Base-by-base conservation (phyloP, 1,139 yeast species). In the Candida labiduridarum region DNA sequence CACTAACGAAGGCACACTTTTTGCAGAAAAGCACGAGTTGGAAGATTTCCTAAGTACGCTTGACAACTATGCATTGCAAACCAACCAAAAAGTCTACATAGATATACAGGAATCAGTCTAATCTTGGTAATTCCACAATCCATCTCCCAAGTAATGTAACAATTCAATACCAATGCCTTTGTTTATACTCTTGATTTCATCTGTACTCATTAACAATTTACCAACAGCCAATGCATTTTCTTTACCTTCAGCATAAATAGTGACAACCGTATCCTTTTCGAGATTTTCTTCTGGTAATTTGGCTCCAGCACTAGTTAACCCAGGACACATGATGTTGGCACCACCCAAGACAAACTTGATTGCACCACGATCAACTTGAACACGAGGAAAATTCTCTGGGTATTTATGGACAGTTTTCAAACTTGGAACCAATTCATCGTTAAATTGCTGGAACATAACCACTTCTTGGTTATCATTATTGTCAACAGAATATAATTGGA, bases 281-380 rank as follows among this genome's bases (percentile, higher is more conserved):
- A 79, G 69, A 31, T 83, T 79, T 51, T 78, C 83, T 29, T 86
- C 94, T 12, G 98, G 97, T 54, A 92, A 74, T 52, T 74, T 69
- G 29, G 96, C 98, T 42, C 98, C 98, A 9, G 89, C 79, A 16
- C 96, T 89, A 0, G 98, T 92, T 57, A 92, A 78, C 25, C 99
- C 99, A 4, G 98, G 98, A 71, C 98, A 92, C 97, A 91, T 92
- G 60, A 92, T 88, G 64, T 91, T 91, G 33, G 97, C 97, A 49
- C 98, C 98, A 1, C 96, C 87, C 35, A 92, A 74, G 19, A 92
- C 96, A 63, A 92, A 92, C 69, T 92, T 92, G 65, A 92, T 91
- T 47, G 98, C 99, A 52, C 99, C 99, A 67, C 97, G 80, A 65
- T 92, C 99, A 10, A 92, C 98, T 62, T 86, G 89, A 35, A 92